Base-by-base conservation (phyloP, 2,329 filamentous ascomycete species). In the Elsinoe perseae region DNA sequence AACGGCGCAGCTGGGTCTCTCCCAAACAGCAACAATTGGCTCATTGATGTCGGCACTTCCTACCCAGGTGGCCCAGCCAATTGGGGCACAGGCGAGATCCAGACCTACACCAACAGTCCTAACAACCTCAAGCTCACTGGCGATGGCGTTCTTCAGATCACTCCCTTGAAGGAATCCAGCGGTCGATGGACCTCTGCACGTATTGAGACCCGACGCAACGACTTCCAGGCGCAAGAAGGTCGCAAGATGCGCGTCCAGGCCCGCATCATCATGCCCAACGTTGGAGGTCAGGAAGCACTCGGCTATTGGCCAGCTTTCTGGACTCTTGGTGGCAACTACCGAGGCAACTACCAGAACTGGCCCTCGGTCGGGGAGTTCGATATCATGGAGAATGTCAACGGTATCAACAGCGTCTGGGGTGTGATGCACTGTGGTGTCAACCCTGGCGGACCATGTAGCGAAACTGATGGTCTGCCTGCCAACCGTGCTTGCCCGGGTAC, bases 41-140 rank as follows among this genome's bases (percentile, higher is more conserved):
- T 68, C 27, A 59, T 72, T 52, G 70, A 74, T 59, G 63, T 66
- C n/a, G 77, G 77, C 50, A 78, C 73, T 0, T 60, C 62, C 8
- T 80, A 79, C 59, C 68, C 73, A 1, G 72, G 72, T n/a, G 76
- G 76, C 0, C 65, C 75, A 0, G 54, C 64, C 6, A 67, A 73
- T 59, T 79, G 77, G 76, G 76, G 77, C 50, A 80, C 77, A 3
- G 69, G 71, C 57, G 77, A 79, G 63, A 66, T 74, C 16, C 67
- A 79, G 63, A 70, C 67, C 1, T 79, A 79, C 65, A 78, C 75
- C 20, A 61, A 63, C 44, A 65, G 66, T 30, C 30, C 61, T 10
- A 57, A 63, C 40, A 79, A 79, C 64, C 61, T 78, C 42, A 66
- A 63, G 56, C 66, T 77, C 59, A 72, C 72, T 10, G 58, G 62